A percentile compares a stretch with the other conserved stretches of the same genome.
phyloP scores from a whole-genome alignment of 306 rosid species.

The Oxytropis ochrocephala region DNA sequence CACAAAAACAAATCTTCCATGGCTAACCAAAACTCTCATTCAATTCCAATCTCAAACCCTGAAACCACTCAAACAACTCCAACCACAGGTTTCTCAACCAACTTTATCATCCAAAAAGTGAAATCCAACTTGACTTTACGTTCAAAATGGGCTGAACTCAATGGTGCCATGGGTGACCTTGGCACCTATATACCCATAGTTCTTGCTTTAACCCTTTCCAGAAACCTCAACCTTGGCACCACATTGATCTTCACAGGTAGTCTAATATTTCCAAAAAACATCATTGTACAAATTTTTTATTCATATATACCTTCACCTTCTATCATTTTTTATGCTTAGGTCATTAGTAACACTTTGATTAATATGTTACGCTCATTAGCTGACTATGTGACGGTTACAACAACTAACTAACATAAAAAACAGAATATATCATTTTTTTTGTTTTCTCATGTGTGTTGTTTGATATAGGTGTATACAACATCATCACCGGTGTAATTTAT shows the following conservation, averaged over 20 bases:
- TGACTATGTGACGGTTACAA: not conserved
- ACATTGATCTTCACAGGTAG: constrained; percentile 48
- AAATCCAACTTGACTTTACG: constrained; percentile 42
- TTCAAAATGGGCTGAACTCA: constrained; percentile 56
- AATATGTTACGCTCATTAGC: not conserved
- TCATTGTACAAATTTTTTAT: too few species aligned
- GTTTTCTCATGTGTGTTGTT: not conserved
- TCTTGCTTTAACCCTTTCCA: constrained; percentile 42
- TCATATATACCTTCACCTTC: too few species aligned
- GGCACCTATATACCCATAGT: constrained; percentile 71
- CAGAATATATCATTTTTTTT: not conserved
- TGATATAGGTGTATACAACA: constrained; percentile 28
- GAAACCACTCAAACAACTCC: constrained; percentile 8
- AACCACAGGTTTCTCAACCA: constrained; percentile 15
- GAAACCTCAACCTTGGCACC: constrained; percentile 30
- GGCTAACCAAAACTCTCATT: constrained; percentile 30
- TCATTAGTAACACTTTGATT: too few species aligned
- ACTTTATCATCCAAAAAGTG: not conserved
- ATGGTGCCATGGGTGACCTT: constrained; percentile 77
- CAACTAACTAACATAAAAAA: not conserved
- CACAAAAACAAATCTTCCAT: constrained; percentile 8
- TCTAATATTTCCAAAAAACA: not conserved
- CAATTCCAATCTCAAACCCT: constrained; percentile 14
- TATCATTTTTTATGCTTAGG: too few species aligned
- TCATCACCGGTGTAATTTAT: constrained; percentile 48